phyloP scores from a whole-genome alignment of 2,329 filamentous ascomycete genomes.

The Neurospora sp. region DNA sequence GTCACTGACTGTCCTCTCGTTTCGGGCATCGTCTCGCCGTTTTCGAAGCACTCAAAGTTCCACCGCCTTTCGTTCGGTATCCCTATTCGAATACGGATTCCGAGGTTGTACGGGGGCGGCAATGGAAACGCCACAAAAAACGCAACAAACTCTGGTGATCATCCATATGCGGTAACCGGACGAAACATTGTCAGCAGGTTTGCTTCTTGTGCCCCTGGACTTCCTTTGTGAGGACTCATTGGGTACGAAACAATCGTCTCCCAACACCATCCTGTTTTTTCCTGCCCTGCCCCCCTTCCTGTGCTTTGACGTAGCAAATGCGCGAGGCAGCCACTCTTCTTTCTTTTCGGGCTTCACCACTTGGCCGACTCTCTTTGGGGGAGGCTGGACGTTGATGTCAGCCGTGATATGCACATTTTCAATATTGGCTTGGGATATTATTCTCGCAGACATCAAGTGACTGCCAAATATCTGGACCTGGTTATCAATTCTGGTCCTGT shows the following conservation, averaged over 20 bases:
- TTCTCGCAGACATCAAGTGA: no score
- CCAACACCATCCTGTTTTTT: not conserved
- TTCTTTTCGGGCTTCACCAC: not conserved
- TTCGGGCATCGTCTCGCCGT: not conserved
- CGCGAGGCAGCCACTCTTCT: not conserved
- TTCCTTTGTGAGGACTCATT: not conserved
- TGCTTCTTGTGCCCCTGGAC: not conserved
- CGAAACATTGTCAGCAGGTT: not conserved
- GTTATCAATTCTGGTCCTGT: not conserved
- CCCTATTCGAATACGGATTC: not conserved
- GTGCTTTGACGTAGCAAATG: not conserved
- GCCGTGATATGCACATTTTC: not conserved
- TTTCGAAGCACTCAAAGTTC: no score
- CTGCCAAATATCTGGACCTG: not conserved
- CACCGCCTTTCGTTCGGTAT: no score
- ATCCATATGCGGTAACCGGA: not conserved
- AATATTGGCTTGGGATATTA: not conserved
- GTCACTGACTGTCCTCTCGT: not conserved
- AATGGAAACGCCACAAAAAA: not conserved
- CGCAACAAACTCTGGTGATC: no score
- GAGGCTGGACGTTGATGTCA: not conserved
- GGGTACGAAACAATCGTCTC: not conserved
- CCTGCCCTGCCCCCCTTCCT: not conserved
- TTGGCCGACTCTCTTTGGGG: not conserved
- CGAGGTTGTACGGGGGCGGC: not conserved